Percentiles rank a stretch among this genome's conserved stretches.
These are phyloP conservation scores for Ustulina deusta DNA, from an alignment of 2,329 filamentous ascomycete species.

Conservation along the genomic window DNA sequence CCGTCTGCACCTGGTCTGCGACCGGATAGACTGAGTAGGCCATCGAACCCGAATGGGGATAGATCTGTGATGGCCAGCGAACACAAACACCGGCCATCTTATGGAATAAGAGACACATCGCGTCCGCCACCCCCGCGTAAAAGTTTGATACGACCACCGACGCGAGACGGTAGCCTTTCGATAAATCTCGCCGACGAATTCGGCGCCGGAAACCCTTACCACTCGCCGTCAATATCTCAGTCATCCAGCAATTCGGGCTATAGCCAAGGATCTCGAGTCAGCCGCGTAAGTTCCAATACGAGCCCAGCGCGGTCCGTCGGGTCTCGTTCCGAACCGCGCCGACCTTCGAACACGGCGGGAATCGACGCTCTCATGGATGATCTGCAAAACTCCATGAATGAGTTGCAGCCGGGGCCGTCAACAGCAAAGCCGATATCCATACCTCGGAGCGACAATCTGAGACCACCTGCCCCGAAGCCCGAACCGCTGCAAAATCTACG, in stretches of 20 bases:
- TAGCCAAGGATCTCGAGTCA: slow-evolving; percentile 62
- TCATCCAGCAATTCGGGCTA: slow-evolving; percentile 73
- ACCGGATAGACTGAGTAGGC: slow-evolving; percentile 53
- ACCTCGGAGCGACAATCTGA: slow-evolving; percentile 19
- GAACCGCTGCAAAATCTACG: slow-evolving; percentile 42
- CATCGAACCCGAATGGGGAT: slow-evolving; percentile 44
- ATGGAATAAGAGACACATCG: slow-evolving; percentile 62
- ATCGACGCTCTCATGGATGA: slow-evolving; percentile 66
- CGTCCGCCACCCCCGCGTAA: slow-evolving; percentile 66
- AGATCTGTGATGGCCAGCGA: slow-evolving; percentile 45
- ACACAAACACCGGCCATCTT: slow-evolving; percentile 55
- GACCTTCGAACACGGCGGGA: slow-evolving; percentile 58
- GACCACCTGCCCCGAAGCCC: slow-evolving; percentile 28
- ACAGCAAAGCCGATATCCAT: slow-evolving; percentile 43
- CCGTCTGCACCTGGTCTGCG: slow-evolving; percentile 62
- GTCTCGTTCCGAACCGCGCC: slow-evolving; percentile 51
- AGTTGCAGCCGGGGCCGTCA: slow-evolving; percentile 51
- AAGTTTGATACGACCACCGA: slow-evolving; percentile 59
- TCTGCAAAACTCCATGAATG: slow-evolving; percentile 64
- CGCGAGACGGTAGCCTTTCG: slow-evolving; percentile 55
- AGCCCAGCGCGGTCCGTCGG: slow-evolving; percentile 63
- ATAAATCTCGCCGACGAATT: slow-evolving; percentile 72
- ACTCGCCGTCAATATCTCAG: slow-evolving; percentile 72
- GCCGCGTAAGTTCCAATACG: slow-evolving; percentile 71
- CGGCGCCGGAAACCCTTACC: slow-evolving; percentile 72